phyloP scores from a whole-genome alignment of 306 rosid species.

The Cajanus cajan region DNA sequence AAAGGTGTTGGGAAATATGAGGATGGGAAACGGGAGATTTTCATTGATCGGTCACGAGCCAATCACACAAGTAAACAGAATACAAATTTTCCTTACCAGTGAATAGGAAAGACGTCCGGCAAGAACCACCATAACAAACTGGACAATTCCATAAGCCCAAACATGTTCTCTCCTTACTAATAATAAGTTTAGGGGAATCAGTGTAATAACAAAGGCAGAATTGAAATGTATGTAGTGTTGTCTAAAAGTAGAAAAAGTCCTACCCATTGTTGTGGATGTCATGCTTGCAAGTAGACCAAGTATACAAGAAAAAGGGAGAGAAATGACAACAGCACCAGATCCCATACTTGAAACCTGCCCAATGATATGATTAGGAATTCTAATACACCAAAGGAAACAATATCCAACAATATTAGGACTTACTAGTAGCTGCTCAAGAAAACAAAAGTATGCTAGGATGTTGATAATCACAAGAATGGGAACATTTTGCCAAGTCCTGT shows the following conservation, averaged over 20 bases:
- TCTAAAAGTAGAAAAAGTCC: not conserved
- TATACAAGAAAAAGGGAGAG: constrained; percentile 74
- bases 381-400: not conserved
- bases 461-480: constrained; percentile 31
- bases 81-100: constrained; percentile 44
- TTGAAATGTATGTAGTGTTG: constrained; percentile 1
- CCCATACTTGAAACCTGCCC: constrained; percentile 57
- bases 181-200: constrained; percentile 13
- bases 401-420: not conserved
- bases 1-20: too few species aligned
- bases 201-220: not conserved
- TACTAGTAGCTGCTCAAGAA: constrained; percentile 34
- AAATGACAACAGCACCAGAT: constrained; percentile 53
- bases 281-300: constrained; percentile 69
- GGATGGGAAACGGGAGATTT: too few species aligned
- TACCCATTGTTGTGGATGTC: constrained; percentile 70
- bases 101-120: constrained; percentile 55
- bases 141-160: constrained; percentile 60
- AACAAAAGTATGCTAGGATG: constrained; percentile 36
- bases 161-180: constrained; percentile 57
- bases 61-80: too few species aligned
- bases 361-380: constrained; percentile 28
- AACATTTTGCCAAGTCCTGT: constrained; percentile 25
- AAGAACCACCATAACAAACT: constrained; percentile 50
- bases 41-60: too few species aligned